A percentile compares a stretch with the other conserved stretches of the same genome.
Evolutionary conservation across 345 rosid species (phyloP).

Genomic region (Citropsis articulata): DNA sequence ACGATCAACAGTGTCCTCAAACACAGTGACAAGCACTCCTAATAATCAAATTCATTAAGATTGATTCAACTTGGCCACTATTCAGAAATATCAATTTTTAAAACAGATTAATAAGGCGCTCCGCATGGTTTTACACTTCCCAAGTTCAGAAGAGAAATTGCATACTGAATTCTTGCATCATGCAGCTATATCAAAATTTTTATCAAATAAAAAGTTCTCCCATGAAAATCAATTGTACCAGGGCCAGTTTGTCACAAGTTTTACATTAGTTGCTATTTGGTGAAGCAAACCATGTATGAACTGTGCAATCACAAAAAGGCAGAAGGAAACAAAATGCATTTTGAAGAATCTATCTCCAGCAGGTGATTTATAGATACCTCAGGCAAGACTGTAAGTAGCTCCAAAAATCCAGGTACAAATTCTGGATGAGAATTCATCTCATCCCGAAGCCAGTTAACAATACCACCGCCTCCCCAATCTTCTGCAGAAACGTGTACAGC

Average conservation of each 20-base stretch:
- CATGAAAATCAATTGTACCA: background rate
- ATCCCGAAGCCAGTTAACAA: slow-evolving; percentile 84
- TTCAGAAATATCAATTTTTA: background rate
- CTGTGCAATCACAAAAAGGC: background rate
- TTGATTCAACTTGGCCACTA: background rate
- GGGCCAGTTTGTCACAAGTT: background rate
- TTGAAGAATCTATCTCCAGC: background rate
- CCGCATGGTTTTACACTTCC: background rate
- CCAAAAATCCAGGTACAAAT: slow-evolving; percentile 93
- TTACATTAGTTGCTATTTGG: background rate
- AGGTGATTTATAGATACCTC: slow-evolving; percentile 54
- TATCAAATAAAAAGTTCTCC: background rate
- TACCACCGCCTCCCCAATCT: slow-evolving; percentile 97
- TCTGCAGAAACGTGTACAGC: slow-evolving; percentile 97
- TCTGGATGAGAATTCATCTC: slow-evolving; percentile 96
- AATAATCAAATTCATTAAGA: background rate
- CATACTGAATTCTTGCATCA: background rate
- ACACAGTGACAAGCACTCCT: background rate
- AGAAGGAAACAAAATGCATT: background rate
- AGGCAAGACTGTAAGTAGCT: slow-evolving; percentile 90
- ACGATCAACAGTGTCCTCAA: background rate
- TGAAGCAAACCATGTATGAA: background rate
- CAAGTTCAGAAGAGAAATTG: background rate
- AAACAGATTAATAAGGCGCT: background rate
- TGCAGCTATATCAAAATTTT: background rate